Evolutionary conservation across 192 early-diverging fungal genomes (phyloP).

Genomic region (Umbelopsis sp.): DNA sequence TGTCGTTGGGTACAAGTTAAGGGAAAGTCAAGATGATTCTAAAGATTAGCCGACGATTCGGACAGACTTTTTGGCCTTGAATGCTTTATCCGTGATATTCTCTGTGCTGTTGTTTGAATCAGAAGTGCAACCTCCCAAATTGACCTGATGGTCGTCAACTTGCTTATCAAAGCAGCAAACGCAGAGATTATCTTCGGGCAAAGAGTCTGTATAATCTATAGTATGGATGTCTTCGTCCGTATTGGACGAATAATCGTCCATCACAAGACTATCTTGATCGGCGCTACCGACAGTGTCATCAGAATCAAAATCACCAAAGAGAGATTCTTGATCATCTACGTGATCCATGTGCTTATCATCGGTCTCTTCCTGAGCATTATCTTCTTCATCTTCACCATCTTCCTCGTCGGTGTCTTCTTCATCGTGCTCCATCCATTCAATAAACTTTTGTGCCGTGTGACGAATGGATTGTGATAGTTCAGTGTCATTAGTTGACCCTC

Average conservation of each 20-base stretch:
- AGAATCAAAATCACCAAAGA: not conserved
- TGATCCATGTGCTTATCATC: constrained; percentile 20
- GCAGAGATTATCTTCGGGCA: constrained; percentile 18
- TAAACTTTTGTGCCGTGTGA: constrained; percentile 40
- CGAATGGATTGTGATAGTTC: constrained; percentile 30
- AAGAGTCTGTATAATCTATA: not conserved
- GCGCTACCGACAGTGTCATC: constrained; percentile 3
- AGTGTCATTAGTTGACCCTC: constrained; percentile 13
- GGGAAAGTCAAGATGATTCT: not conserved
- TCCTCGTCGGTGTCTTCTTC: constrained; percentile 33
- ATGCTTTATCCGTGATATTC: not conserved
- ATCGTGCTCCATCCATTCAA: constrained; percentile 42
- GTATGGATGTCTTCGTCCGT: constrained; percentile 13
- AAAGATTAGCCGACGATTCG: constrained; percentile 12
- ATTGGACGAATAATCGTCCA: constrained; percentile 14
- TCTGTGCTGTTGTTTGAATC: not conserved
- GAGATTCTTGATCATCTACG: constrained; percentile 9
- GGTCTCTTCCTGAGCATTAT: constrained; percentile 24
- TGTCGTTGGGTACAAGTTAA: not conserved
- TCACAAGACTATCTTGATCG: constrained; percentile 4
- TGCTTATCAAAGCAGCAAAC: constrained; percentile 17
- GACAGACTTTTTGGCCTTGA: constrained; percentile 19
- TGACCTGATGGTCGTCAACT: not conserved
- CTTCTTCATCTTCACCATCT: constrained; percentile 30
- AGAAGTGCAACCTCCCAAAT: not conserved